Base-by-base conservation (phyloP, 768 basidiomycete genomes). In the Nidularia sp. region DNA sequence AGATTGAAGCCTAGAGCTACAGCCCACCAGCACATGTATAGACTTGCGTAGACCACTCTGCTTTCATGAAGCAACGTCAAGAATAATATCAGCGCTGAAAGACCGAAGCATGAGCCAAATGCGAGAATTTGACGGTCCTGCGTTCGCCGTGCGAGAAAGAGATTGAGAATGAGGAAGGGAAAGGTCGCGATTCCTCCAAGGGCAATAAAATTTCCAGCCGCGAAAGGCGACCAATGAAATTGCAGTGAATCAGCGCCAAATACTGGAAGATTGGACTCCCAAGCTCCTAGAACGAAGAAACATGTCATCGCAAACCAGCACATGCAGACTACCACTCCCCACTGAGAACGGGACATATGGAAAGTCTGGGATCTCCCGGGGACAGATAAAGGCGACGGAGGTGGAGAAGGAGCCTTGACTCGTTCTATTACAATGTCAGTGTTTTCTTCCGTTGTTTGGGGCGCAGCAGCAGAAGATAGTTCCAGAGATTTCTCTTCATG, bases 1-100 rank as follows among this genome's bases (percentile, higher is more conserved):
- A 85, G 64, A 62, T 85, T 85, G 68, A 85, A 86, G 2, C 85
- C 84, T 1, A 84, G 71, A 34, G 84, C 83, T 12, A 84, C 69
- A 25, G 73, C 68, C 66, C 74, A 74, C 78, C 80, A 74, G 52
- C 70, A 72, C 6, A 71, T 56, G 44, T 66, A 69, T 36, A 83
- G 55, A 13, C 70, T 71, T 4, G 67, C 74, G 54, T 78, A 81
- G 36, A 61, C 66, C 10, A 78, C 60, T n/a, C 56, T 66, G 25
- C 57, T 53, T 25, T 70, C 59, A 32, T 58, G 48, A 5, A 83
- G 66, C 36, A 83, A 65, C 2, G 63, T 66, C 18, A 80, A 58
- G 55, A 77, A 73, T 45, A 76, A 57, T 41, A 80, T 49, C 29
- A 84, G 70, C 3, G 78, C 83, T 29, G 65, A 57, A 6, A 74